Conservation (phyloP, 1,284 basidiomycete species). For the Polyporus tsugae region DNA sequence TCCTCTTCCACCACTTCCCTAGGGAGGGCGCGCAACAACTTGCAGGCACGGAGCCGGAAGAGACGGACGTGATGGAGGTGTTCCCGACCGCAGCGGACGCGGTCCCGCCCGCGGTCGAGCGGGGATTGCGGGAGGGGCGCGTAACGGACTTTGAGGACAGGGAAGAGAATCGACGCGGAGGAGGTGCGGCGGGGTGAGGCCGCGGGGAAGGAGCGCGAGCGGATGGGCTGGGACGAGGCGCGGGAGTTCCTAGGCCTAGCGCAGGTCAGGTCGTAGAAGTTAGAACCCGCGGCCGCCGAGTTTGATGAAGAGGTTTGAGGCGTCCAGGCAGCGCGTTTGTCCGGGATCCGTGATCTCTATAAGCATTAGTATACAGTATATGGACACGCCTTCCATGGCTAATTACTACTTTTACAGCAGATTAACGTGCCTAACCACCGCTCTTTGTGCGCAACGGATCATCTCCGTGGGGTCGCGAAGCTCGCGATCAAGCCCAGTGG, state of each 20-base stretch:
- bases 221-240: constrained; percentile 76
- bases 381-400: too few species aligned
- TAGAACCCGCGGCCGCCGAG: too few species aligned
- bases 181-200: constrained; percentile 67
- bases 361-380: too few species aligned
- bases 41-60: constrained; percentile 22
- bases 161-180: constrained; percentile 73
- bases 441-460: background rate
- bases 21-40: background rate
- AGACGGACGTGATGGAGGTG: constrained; percentile 38
- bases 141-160: constrained; percentile 75
- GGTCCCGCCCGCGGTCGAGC: constrained; percentile 60
- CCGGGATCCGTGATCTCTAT: too few species aligned
- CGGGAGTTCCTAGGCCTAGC: constrained; percentile 39
- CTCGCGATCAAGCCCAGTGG: background rate
- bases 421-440: background rate
- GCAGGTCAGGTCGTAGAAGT: too few species aligned
- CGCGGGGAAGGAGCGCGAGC: constrained; percentile 79
- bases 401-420: too few species aligned
- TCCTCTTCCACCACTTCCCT: background rate
- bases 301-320: too few species aligned
- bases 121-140: constrained; percentile 54
- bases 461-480: background rate
- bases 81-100: constrained; percentile 53
- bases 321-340: too few species aligned